Percentiles rank a stretch among this genome's conserved stretches.
Evolutionary conservation across 1,284 basidiomycete species (phyloP).

Genomic region (Coriolopsis trogii): DNA sequence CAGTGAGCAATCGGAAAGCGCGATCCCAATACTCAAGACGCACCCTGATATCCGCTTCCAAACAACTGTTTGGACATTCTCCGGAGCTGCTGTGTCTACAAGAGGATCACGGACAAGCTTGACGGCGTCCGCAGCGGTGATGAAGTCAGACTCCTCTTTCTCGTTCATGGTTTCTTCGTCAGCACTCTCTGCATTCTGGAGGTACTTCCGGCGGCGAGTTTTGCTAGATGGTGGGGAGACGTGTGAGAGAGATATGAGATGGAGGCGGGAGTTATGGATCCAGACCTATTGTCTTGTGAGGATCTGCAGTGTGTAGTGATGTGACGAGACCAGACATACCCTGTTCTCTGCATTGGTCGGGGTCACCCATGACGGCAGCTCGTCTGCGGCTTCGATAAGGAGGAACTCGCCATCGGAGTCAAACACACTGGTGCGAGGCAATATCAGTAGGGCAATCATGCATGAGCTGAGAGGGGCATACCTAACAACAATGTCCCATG

Average conservation of each 20-base stretch:
- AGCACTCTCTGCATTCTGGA: conserved; percentile 47
- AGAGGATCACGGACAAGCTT: conserved; percentile 58
- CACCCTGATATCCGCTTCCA: conserved; percentile 73
- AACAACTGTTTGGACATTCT: conserved; percentile 60
- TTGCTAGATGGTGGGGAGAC: conserved; percentile 65
- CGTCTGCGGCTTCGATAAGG: conserved; percentile 94
- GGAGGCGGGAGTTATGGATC: conserved; percentile 82
- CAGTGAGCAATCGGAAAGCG: conserved; percentile 11
- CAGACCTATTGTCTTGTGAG: conserved; percentile 67
- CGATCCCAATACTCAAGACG: conserved; percentile 15
- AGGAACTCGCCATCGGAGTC: conserved; percentile 97
- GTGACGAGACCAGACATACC: conserved; percentile 52
- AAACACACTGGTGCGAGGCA: conserved; percentile 57
- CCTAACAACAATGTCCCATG: conserved; percentile 82
- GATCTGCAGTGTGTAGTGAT: not conserved
- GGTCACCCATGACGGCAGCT: conserved; percentile 88
- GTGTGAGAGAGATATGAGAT: conserved; percentile 82
- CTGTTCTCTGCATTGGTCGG: conserved; percentile 91
- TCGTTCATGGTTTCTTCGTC: conserved; percentile 45
- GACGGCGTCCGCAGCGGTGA: conserved; percentile 70
- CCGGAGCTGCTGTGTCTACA: conserved; percentile 60
- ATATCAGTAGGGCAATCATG: conserved; percentile 9
- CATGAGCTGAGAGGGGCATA: conserved; percentile 34
- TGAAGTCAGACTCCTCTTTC: conserved; percentile 51
- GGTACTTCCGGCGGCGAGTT: conserved; percentile 47